These are phyloP conservation scores for Tolypocladium album DNA, from an alignment of 2,329 filamentous ascomycete genomes.

Conservation along the genomic window DNA sequence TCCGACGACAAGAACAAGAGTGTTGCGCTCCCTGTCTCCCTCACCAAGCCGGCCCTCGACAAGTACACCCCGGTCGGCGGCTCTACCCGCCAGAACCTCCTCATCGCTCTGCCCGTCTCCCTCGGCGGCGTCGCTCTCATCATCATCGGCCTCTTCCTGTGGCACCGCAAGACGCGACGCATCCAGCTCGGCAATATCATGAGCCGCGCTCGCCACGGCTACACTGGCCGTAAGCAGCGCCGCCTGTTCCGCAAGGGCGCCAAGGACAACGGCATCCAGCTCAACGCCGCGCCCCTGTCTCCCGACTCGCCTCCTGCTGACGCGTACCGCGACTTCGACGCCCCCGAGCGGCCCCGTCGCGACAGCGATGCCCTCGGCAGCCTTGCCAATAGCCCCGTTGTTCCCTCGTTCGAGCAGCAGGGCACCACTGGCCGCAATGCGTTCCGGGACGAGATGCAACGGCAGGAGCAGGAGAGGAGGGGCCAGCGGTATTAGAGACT, in stretches of 20 bases:
- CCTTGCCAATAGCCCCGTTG: constrained; percentile 34
- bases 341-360: constrained; percentile 10
- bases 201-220: constrained; percentile 32
- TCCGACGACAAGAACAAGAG: constrained; percentile 27
- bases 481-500: not conserved
- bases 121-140: constrained; percentile 36
- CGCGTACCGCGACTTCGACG: constrained; percentile 10
- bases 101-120: constrained; percentile 41
- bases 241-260: constrained; percentile 20
- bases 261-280: constrained; percentile 31
- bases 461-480: constrained; percentile 32
- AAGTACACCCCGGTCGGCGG: constrained; percentile 20
- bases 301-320: constrained; percentile 7
- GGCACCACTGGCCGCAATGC: constrained; percentile 25
- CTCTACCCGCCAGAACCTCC: constrained; percentile 29
- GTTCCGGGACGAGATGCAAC: constrained; percentile 38
- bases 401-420: constrained; percentile 28
- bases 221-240: constrained; percentile 28
- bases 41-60: constrained; percentile 22
- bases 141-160: constrained; percentile 45
- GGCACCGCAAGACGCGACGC: constrained; percentile 38
- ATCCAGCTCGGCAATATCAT: constrained; percentile 43
- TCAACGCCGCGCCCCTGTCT: constrained; percentile 23
- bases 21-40: constrained; percentile 27
- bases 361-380: constrained; percentile 41